These are phyloP conservation scores for Arthrobotrys sphaeroides DNA, from an alignment of 2,329 filamentous ascomycete genomes.

Conservation along the genomic window DNA sequence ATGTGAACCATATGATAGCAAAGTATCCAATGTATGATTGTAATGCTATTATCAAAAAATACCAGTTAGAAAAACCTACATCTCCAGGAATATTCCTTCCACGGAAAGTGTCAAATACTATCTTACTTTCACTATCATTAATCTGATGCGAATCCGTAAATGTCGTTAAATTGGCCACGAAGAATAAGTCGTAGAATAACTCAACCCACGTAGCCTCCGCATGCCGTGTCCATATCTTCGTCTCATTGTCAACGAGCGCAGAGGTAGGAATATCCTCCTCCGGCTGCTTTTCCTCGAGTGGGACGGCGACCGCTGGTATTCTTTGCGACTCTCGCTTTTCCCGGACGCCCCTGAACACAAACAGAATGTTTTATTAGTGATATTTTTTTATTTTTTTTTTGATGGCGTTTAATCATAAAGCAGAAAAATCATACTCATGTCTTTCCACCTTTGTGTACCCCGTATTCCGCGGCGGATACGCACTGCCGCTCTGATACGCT, in stretches of 20 bases:
- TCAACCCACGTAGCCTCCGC: constrained; percentile 67
- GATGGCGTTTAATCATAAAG: neutral
- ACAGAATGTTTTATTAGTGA: neutral
- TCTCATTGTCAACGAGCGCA: constrained; percentile 39
- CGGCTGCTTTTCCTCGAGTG: constrained; percentile 35
- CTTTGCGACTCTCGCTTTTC: constrained; percentile 34
- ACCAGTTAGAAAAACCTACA: constrained; percentile 2
- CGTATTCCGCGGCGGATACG: constrained; percentile 7
- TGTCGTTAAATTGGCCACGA: constrained; percentile 72
- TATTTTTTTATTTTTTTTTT: no score
- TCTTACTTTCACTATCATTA: constrained; percentile 63
- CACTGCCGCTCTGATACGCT: neutral
- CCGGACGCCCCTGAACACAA: constrained; percentile 14
- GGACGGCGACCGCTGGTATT: constrained; percentile 43
- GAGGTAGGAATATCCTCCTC: constrained; percentile 33
- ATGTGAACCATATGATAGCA: constrained; percentile 73
- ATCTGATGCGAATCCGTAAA: constrained; percentile 69
- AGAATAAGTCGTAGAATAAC: constrained; percentile 71
- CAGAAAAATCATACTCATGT: constrained; percentile 14
- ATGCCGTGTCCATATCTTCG: constrained; percentile 47
- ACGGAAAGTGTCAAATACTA: neutral
- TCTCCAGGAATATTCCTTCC: no score
- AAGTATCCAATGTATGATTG: constrained; percentile 67
- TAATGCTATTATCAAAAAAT: constrained; percentile 58
- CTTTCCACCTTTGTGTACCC: constrained; percentile 20